Evolutionary conservation across 2,329 filamentous ascomycete genomes (phyloP).

Genomic region (Clonostachys sp.): DNA sequence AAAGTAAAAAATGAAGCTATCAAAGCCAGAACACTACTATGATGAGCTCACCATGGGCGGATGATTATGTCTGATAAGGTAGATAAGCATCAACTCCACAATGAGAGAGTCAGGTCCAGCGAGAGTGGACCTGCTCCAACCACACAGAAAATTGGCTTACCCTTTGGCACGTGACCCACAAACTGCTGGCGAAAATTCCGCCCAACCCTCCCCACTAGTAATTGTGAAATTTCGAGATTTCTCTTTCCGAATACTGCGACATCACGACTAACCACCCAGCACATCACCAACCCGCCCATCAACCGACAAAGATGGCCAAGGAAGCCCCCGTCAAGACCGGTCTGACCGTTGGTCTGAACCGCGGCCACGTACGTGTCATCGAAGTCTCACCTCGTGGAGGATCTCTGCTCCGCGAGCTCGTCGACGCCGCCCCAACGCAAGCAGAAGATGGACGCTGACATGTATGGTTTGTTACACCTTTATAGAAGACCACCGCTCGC

Average conservation of each 20-base stretch:
- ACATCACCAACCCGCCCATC: conserved; percentile 16
- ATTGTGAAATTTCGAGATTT: neutral
- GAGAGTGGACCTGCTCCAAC: too few relatives aligned
- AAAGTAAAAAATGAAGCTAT: too few relatives aligned
- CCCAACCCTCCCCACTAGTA: neutral
- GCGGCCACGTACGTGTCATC: conserved; percentile 56
- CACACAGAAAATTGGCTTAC: neutral
- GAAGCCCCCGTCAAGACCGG: conserved; percentile 53
- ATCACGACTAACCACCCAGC: conserved; percentile 21
- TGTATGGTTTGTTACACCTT: conserved; percentile 28
- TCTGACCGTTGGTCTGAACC: conserved; percentile 59
- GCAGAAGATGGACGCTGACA: conserved; percentile 62
- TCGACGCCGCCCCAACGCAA: conserved; percentile 14
- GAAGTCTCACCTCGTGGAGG: conserved; percentile 71
- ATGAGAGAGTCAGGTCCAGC: too few relatives aligned
- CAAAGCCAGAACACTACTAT: too few relatives aligned
- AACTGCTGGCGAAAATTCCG: neutral
- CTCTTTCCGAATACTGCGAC: conserved; percentile 6
- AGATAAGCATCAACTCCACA: too few relatives aligned
- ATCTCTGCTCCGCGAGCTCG: conserved; percentile 45
- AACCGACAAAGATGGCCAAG: conserved; percentile 49
- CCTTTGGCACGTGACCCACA: conserved; percentile 5
- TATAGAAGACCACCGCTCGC: conserved; percentile 78
- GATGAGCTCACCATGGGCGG: too few relatives aligned
- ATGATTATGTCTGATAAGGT: too few relatives aligned